A percentile compares a stretch with the other conserved stretches of the same genome.
Conservation (phyloP, 371 early-diverging fungal genomes). For the Mortierella sp. region DNA sequence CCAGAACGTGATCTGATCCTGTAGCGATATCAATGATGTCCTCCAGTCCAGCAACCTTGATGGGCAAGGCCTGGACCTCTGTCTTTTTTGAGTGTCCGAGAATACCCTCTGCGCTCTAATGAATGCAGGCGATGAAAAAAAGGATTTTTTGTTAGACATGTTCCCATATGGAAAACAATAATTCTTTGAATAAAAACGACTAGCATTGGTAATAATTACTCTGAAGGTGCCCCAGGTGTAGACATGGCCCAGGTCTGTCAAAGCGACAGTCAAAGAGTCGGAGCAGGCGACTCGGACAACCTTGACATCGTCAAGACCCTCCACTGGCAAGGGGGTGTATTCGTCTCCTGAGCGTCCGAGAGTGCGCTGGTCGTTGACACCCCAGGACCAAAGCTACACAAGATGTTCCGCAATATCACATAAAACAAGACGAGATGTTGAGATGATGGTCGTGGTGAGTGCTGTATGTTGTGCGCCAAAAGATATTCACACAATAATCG, state of each 20-base stretch:
- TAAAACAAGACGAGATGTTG: not conserved
- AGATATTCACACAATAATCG: not conserved
- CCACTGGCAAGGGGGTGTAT: conserved; percentile 57
- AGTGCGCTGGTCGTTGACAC: conserved; percentile 99
- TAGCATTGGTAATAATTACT: conserved; percentile 56
- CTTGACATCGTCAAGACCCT: conserved; percentile 79
- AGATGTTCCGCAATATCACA: not conserved
- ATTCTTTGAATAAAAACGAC: not conserved
- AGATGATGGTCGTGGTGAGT: too few species aligned
- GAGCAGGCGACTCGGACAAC: conserved; percentile 94
- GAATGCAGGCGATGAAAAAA: not conserved
- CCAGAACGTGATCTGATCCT: conserved; percentile 94
- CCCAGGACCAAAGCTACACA: conserved; percentile 91
- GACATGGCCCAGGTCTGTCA: conserved; percentile 87
- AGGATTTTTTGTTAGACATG: not conserved
- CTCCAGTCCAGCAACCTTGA: conserved; percentile 30
- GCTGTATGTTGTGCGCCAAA: not conserved
- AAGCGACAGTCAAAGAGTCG: conserved; percentile 92
- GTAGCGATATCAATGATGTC: conserved; percentile 85
- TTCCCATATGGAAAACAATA: not conserved
- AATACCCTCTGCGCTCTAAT: conserved; percentile 70
- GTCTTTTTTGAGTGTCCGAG: conserved; percentile 78
- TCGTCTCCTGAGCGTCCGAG: conserved; percentile 93
- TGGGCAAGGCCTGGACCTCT: conserved; percentile 68
- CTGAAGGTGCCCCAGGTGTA: conserved; percentile 98